Evolutionary conservation across 768 basidiomycete species (phyloP).

Genomic region (Boletales sp.): DNA sequence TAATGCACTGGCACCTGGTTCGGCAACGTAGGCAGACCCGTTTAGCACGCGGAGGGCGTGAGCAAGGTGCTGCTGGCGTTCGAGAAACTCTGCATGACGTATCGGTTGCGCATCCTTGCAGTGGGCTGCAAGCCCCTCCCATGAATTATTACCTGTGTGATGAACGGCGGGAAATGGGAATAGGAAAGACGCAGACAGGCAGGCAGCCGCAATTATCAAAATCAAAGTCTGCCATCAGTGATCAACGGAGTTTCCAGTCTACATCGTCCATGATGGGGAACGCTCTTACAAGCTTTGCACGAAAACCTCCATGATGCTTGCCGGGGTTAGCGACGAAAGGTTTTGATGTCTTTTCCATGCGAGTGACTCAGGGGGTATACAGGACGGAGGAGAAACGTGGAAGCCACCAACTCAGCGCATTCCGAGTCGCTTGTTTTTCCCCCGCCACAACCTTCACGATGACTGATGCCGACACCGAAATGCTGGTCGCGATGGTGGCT

Average conservation of each 20-base stretch:
- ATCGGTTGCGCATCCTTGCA: constrained; percentile 53
- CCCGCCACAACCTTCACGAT: constrained; percentile 2
- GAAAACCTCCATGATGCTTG: background rate
- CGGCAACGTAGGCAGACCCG: constrained; percentile 70
- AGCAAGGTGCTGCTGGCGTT: constrained; percentile 55
- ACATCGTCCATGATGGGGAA: background rate
- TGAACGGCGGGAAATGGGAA: background rate
- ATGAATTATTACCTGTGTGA: constrained; percentile 6
- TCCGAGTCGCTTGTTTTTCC: background rate
- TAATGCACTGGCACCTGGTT: constrained; percentile 68
- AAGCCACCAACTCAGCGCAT: too few relatives aligned
- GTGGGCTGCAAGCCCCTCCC: constrained; percentile 34
- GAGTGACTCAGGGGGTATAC: background rate
- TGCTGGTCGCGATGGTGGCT: constrained; percentile 60
- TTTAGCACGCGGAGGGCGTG: constrained; percentile 44
- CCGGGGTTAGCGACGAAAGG: background rate
- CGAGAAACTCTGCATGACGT: constrained; percentile 39
- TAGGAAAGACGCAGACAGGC: constrained; percentile 1
- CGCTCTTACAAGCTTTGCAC: constrained; percentile 12
- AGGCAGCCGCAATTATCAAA: constrained; percentile 6
- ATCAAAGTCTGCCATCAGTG: constrained; percentile 8
- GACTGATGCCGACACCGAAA: constrained; percentile 55
- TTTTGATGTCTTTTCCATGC: constrained; percentile 7
- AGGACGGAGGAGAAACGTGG: too few relatives aligned
- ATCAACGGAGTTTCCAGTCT: background rate